Evolutionary conservation across 371 early-diverging fungal species (phyloP).

Genomic region (Syncephalis fuscata): DNA sequence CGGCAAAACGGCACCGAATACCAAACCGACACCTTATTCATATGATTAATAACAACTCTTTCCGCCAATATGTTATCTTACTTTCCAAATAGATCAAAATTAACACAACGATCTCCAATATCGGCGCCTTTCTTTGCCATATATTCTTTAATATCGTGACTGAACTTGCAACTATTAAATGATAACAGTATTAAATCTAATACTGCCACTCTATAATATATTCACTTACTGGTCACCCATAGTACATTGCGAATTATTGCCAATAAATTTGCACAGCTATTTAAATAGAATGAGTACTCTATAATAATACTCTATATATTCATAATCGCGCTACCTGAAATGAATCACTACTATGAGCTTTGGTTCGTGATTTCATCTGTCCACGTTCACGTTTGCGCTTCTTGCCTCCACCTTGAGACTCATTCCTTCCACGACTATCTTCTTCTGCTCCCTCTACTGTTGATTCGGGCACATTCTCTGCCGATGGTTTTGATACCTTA

Average conservation of each 20-base stretch:
- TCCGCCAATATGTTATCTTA: constrained; percentile 14
- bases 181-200: not conserved
- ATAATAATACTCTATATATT: not conserved
- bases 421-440: no score
- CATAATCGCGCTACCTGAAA: not conserved
- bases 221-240: constrained; percentile 22
- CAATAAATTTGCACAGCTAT: constrained; percentile 29
- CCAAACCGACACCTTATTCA: constrained; percentile 34
- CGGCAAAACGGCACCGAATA: constrained; percentile 60
- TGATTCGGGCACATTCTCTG: no score
- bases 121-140: constrained; percentile 47
- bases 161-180: constrained; percentile 30
- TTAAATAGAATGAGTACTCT: not conserved
- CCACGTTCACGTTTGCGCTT: not conserved
- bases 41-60: no score
- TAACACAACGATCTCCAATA: constrained; percentile 50
- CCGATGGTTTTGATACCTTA: no score
- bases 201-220: no score
- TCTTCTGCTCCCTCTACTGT: no score
- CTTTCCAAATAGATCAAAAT: constrained; percentile 57
- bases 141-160: constrained; percentile 46
- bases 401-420: no score
- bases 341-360: not conserved
- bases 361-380: not conserved
- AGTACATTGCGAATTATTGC: constrained; percentile 28